Conservation (phyloP, 179 eudicot genomes). For the Sideroxylon spinosum region DNA sequence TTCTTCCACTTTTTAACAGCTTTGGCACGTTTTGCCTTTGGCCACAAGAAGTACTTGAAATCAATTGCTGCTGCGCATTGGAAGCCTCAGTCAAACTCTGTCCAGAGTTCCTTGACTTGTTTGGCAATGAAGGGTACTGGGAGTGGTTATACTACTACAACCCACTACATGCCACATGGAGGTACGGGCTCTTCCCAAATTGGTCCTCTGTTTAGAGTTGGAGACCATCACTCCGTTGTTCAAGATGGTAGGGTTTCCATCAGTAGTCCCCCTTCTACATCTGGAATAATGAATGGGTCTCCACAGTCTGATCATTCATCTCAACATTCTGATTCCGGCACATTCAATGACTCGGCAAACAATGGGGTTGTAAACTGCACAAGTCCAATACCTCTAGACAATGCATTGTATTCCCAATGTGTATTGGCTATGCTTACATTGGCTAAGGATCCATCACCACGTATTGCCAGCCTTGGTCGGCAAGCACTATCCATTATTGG, state of each 20-base stretch:
- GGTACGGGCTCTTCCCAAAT: conserved; percentile 58
- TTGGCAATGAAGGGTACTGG: conserved; percentile 52
- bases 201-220: conserved; percentile 62
- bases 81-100: conserved; percentile 76
- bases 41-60: conserved; percentile 90
- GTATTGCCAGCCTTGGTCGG: conserved; percentile 74
- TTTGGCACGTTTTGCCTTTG: conserved; percentile 87
- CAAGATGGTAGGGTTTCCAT: conserved; percentile 83
- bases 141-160: conserved; percentile 66
- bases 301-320: conserved; percentile 88
- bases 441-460: conserved; percentile 94
- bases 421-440: conserved; percentile 72
- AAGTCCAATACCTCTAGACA: conserved; percentile 61
- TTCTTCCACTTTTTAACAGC: conserved; percentile 45
- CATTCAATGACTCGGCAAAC: conserved; percentile 45
- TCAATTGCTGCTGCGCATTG: conserved; percentile 75
- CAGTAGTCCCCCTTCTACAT: conserved; percentile 69
- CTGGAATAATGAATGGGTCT: conserved; percentile 88
- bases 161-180: conserved; percentile 53
- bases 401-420: conserved; percentile 65
- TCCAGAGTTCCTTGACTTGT: conserved; percentile 55
- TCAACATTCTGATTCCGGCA: conserved; percentile 84
- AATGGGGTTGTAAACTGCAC: conserved; percentile 59
- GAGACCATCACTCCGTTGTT: conserved; percentile 46
- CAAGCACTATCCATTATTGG: conserved; percentile 78